Base-by-base conservation (phyloP, 345 rosid species). In the Leavenworthia alabamica region DNA sequence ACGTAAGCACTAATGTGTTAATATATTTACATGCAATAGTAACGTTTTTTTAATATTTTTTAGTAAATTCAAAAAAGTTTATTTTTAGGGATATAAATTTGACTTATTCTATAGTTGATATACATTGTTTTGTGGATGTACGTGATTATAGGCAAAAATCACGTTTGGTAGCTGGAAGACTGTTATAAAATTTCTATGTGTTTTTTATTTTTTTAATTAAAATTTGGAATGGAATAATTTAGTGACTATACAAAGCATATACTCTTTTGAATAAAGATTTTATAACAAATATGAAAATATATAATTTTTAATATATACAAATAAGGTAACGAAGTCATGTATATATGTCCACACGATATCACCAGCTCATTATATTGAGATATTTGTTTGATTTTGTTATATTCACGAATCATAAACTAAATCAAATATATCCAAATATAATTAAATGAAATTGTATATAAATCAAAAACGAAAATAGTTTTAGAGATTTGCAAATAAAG, bases 1-100 rank as follows among this genome's bases (percentile, higher is more conserved):
- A 70, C 74, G 74, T 70, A 62, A 28, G 59, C 4, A 57, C 27
- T 37, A 29, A 60, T 56, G 62, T 60, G 48, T 40, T 13, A 4
- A 36, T 0, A n/a, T 37, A 37, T 24, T 7, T 53, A 55, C 74
- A 70, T 62, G 69, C 74, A 63, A 22, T 43, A 42, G 45, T 23
- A 13, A 7, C 2, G 2, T n/a, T n/a, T n/a, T n/a, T n/a, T n/a
- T n/a, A n/a, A n/a, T n/a, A n/a, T n/a, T n/a, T n/a, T n/a, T n/a
- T n/a, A n/a, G n/a, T n/a, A n/a, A n/a, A n/a, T n/a, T n/a, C n/a
- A n/a, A n/a, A n/a, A n/a, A n/a, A n/a, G n/a, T n/a, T n/a, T n/a
- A n/a, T n/a, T n/a, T n/a, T n/a, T n/a, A n/a, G n/a, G n/a, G n/a
- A n/a, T n/a, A n/a, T n/a, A n/a, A n/a, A n/a, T n/a, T n/a, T n/a